Evolutionary conservation across 2,329 filamentous ascomycete species (phyloP), one percentile per base, ranked within the genome.

Genomic region (Nothophaeocryptopus gaeumannii): DNA sequence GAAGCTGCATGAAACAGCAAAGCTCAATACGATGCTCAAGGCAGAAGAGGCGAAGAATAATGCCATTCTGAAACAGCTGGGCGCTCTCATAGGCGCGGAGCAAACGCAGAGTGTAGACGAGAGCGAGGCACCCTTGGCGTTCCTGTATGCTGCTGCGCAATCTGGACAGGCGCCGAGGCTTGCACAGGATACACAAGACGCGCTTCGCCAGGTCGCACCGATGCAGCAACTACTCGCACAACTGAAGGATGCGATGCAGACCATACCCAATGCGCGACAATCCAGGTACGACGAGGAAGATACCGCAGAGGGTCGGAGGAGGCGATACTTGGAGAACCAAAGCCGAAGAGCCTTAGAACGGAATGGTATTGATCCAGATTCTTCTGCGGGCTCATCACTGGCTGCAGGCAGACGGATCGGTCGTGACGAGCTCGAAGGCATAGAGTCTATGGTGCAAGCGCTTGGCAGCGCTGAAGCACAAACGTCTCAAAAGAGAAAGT

Each of bases 321-420:
- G 85, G 49, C 80, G 86, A 58, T 97, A 97, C 67, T 84, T 97
- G 41, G 91, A 96, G 70, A 79, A 80, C 46, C 84, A 90, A 63
- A 88, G 88, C 43, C 77, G 82, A 58, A 78, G 86, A 52, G 88
- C 95, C 66, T 73, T 96, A 35, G 88, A 95, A 72, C 78, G 82
- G 38, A 75, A 83, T 39, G 86, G 86, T 0, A 71, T 91, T 49
- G 85, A 89, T 46, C 64, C 69, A 43, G 68, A 68, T n/a, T 51
- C 51, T 16, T 52, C 55, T 8, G 67, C 66, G 12, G 60, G 56
- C 12, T 52, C 56, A 14, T 58, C 58, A 13, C 45, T 55, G 5
- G 53, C 51, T 7, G 57, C 54, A 9, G 57, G 51, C 9, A 33
- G 67, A 41, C 61, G 55, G 38, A 53, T 68, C 15, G 61, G 59